These are phyloP conservation scores for Arthrobotrys entomopaga DNA, from an alignment of 2,329 filamentous ascomycete species.

Conservation along the genomic window DNA sequence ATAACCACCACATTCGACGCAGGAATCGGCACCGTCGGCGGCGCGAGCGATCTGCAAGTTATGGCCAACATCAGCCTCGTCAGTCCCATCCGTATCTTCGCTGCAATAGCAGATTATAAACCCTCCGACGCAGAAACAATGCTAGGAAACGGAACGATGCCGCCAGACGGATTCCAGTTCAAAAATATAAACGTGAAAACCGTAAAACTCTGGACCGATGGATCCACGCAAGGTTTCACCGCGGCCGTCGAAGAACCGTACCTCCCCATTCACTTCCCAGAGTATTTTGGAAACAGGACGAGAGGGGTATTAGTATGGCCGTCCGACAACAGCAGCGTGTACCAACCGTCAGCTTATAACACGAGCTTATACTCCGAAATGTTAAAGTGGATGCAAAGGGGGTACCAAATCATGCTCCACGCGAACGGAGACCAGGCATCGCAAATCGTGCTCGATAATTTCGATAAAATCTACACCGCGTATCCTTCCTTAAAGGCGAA, in stretches of 20 bases:
- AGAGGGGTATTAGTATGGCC: conserved; percentile 45
- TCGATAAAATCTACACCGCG: conserved; percentile 20
- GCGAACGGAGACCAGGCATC: conserved; percentile 45
- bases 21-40: conserved; percentile 13
- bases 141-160: conserved; percentile 26
- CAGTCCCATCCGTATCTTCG: conserved; percentile 31
- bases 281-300: conserved; percentile 22
- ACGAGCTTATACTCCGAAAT: conserved; percentile 34
- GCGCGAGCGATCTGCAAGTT: conserved; percentile 5
- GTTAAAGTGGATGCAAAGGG: conserved; percentile 31
- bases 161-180: conserved; percentile 27
- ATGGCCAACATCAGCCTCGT: conserved; percentile 33
- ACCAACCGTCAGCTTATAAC: conserved; percentile 17
- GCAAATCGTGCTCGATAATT: conserved; percentile 40
- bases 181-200: conserved; percentile 29
- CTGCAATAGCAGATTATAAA: conserved; percentile 30
- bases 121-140: conserved; percentile 30
- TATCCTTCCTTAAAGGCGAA: conserved; percentile 8
- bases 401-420: conserved; percentile 52
- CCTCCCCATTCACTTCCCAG: conserved; percentile 23
- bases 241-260: conserved; percentile 36
- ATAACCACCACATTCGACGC: conserved; percentile 44
- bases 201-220: conserved; percentile 42
- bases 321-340: background rate
- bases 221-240: conserved; percentile 47